These are phyloP conservation scores for Pseudogymnoascus sp. DNA, from an alignment of 2,329 filamentous ascomycete genomes.

Conservation along the genomic window DNA sequence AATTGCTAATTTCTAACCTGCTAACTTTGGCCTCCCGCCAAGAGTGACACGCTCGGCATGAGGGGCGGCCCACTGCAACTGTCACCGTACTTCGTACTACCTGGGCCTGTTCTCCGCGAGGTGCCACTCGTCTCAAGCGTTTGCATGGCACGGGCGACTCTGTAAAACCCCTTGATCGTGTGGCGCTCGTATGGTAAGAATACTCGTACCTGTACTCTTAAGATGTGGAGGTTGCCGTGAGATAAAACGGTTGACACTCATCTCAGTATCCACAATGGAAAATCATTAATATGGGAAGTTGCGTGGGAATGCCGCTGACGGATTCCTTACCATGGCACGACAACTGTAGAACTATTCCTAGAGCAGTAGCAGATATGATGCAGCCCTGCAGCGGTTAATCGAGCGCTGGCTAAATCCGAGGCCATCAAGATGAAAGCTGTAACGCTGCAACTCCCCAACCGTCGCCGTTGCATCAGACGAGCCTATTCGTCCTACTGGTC, in stretches of 20 bases:
- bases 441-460: neutral
- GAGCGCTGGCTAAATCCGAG: neutral
- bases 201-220: neutral
- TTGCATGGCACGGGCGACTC: neutral
- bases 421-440: neutral
- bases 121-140: neutral
- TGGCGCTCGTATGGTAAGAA: slow-evolving; percentile 5
- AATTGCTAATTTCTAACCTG: neutral
- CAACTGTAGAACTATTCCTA: neutral
- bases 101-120: neutral
- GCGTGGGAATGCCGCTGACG: neutral
- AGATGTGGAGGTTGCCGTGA: neutral
- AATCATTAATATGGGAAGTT: slow-evolving; percentile 7
- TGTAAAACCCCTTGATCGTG: neutral
- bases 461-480: neutral
- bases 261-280: slow-evolving; percentile 5
- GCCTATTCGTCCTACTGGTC: neutral
- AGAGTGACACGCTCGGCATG: neutral
- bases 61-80: neutral
- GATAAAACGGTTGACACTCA: slow-evolving; percentile 1
- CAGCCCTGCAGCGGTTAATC: slow-evolving; percentile 4
- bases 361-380: neutral
- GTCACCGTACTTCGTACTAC: neutral
- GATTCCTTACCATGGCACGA: slow-evolving; percentile 3
- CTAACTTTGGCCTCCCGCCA: neutral